Evolutionary conservation across 2,329 filamentous ascomycete species (phyloP).

Genomic region (Sporothrix pseudoabietina): DNA sequence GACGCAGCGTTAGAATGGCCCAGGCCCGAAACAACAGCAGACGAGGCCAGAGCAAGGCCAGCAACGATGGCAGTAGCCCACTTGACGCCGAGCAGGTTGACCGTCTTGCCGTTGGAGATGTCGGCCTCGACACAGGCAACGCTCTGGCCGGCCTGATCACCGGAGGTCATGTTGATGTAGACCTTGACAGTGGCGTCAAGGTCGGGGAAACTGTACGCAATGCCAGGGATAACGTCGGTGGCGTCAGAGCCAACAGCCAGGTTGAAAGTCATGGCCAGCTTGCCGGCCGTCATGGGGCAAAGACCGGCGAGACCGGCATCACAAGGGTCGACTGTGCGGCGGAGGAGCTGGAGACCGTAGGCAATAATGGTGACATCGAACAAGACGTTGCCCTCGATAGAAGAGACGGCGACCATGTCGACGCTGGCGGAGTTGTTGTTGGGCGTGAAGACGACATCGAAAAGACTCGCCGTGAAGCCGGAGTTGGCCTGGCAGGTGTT

Average conservation of each 20-base stretch:
- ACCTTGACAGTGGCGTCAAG: constrained; percentile 77
- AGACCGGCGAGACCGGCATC: constrained; percentile 63
- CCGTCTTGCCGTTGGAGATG: constrained; percentile 81
- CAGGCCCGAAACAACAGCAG: constrained; percentile 77
- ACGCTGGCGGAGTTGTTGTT: constrained; percentile 65
- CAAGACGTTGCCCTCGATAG: constrained; percentile 71
- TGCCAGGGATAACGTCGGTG: constrained; percentile 67
- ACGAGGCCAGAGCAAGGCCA: constrained; percentile 70
- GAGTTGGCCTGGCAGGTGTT: constrained; percentile 75
- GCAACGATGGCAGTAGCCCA: constrained; percentile 80
- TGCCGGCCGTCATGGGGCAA: constrained; percentile 79
- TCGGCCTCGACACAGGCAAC: constrained; percentile 79
- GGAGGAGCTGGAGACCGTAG: constrained; percentile 70
- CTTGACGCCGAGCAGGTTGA: constrained; percentile 76
- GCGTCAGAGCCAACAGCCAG: constrained; percentile 58
- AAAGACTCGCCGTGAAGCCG: constrained; percentile 76
- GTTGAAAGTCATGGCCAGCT: constrained; percentile 57
- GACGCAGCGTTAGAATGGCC: constrained; percentile 86
- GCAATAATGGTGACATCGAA: constrained; percentile 71
- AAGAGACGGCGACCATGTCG: constrained; percentile 71
- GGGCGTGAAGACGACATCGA: constrained; percentile 73
- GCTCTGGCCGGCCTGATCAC: constrained; percentile 50
- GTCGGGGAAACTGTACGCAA: constrained; percentile 81
- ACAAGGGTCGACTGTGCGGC: constrained; percentile 69
- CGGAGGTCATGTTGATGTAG: constrained; percentile 66